Evolutionary conservation across 306 rosid species (phyloP).

Genomic region (Cicer arietinum): DNA sequence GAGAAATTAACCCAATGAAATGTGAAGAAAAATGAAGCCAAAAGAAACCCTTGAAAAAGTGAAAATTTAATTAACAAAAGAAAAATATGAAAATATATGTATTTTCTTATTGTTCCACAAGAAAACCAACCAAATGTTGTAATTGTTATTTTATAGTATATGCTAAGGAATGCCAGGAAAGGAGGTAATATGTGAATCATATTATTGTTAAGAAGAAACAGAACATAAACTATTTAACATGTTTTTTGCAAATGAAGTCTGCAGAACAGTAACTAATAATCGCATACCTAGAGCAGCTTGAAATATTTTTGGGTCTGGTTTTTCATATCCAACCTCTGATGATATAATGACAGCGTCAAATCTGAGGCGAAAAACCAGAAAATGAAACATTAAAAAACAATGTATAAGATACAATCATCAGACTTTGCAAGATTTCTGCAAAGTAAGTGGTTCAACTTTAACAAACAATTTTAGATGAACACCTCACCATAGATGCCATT

Average conservation of each 20-base stretch:
- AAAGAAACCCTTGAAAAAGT: background rate
- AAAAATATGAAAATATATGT: constrained; percentile 4
- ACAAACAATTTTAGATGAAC: constrained; percentile 16
- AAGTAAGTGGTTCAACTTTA: background rate
- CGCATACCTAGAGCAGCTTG: constrained; percentile 82
- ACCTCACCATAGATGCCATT: constrained; percentile 8
- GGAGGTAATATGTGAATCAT: constrained; percentile 9
- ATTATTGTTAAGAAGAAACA: background rate
- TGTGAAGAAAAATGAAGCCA: background rate
- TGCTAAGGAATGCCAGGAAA: background rate
- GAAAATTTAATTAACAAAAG: background rate
- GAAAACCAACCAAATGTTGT: constrained; percentile 6
- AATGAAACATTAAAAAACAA: constrained; percentile 9
- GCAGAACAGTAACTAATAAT: background rate
- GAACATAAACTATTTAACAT: constrained; percentile 5
- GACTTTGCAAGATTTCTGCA: constrained; percentile 27
- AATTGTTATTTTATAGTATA: background rate
- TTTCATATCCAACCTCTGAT: constrained; percentile 91
- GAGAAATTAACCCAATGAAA: constrained; percentile 3
- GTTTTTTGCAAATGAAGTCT: constrained; percentile 12
- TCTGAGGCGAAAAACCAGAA: constrained; percentile 51
- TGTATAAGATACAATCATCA: background rate
- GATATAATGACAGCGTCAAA: constrained; percentile 88
- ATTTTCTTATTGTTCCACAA: constrained; percentile 9
- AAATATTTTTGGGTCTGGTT: constrained; percentile 88